Evolutionary conservation across 805 yeast species (phyloP).

Genomic region (Starmera pachycereana): DNA sequence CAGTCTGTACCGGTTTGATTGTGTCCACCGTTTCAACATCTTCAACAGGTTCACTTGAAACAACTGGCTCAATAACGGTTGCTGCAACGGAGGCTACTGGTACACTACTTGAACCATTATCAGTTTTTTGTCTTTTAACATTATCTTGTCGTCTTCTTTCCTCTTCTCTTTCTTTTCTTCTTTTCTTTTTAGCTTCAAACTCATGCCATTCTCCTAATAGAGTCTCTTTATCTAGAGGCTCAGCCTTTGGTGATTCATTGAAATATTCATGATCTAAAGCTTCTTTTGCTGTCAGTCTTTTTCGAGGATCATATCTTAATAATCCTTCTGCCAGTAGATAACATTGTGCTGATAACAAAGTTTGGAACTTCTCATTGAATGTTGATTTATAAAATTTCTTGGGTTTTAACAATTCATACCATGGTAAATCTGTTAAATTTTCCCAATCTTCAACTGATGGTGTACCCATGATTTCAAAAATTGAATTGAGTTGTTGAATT

Average conservation of each 20-base stretch:
- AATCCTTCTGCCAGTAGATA: constrained; percentile 56
- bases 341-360: constrained; percentile 37
- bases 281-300: constrained; percentile 54
- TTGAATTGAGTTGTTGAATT: constrained; percentile 66
- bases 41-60: too few relatives aligned
- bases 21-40: too few relatives aligned
- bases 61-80: not conserved
- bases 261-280: constrained; percentile 72
- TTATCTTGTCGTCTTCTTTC: constrained; percentile 12
- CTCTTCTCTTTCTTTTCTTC: constrained; percentile 19
- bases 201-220: constrained; percentile 91
- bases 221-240: constrained; percentile 43
- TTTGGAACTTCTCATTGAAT: constrained; percentile 33
- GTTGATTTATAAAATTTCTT: constrained; percentile 15
- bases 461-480: constrained; percentile 80
- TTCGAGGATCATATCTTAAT: constrained; percentile 56
- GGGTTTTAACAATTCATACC: constrained; percentile 84
- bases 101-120: not conserved
- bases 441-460: constrained; percentile 74
- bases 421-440: constrained; percentile 65
- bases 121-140: constrained; percentile 4
- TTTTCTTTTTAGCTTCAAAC: constrained; percentile 79
- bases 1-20: too few relatives aligned
- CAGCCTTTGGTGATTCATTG: constrained; percentile 53
- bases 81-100: not conserved